Evolutionary conservation across 345 rosid species (phyloP).

Genomic region (Carallia brachiata): DNA sequence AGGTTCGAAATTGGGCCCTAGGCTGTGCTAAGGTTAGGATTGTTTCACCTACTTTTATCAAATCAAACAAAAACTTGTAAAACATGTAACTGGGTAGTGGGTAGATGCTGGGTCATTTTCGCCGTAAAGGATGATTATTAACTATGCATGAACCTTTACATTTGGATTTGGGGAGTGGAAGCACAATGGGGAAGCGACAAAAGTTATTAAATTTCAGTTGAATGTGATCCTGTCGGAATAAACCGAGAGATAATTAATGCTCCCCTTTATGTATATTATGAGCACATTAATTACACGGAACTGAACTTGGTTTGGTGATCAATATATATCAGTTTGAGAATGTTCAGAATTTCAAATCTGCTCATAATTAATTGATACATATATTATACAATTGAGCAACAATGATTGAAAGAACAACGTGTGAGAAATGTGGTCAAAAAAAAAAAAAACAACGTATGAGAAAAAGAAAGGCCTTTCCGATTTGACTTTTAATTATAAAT

Average conservation of each 20-base stretch:
- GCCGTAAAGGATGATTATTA: background rate
- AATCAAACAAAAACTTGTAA: background rate
- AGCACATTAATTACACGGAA: background rate
- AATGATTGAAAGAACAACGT: too few species aligned
- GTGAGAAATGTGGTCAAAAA: too few species aligned
- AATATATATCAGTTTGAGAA: background rate
- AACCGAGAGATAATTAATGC: background rate
- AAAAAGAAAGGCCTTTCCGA: too few species aligned
- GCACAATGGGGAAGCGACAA: slow-evolving; percentile 4
- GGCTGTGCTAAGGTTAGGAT: too few species aligned
- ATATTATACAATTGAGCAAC: too few species aligned
- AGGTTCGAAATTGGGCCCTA: too few species aligned
- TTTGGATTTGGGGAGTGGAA: background rate
- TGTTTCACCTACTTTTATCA: too few species aligned
- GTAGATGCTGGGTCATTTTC: slow-evolving; percentile 21
- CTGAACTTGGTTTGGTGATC: too few species aligned
- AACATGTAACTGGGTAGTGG: background rate
- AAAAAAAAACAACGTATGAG: too few species aligned
- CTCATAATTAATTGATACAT: too few species aligned
- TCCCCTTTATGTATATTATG: background rate
- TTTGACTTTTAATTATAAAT: too few species aligned
- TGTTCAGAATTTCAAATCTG: background rate
- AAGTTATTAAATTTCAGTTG: slow-evolving; percentile 4
- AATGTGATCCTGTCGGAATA: slow-evolving; percentile 21
- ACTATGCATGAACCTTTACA: background rate